Base-by-base conservation (phyloP, 108 stramenopile genomes). In the Skeletonema marinoi region DNA sequence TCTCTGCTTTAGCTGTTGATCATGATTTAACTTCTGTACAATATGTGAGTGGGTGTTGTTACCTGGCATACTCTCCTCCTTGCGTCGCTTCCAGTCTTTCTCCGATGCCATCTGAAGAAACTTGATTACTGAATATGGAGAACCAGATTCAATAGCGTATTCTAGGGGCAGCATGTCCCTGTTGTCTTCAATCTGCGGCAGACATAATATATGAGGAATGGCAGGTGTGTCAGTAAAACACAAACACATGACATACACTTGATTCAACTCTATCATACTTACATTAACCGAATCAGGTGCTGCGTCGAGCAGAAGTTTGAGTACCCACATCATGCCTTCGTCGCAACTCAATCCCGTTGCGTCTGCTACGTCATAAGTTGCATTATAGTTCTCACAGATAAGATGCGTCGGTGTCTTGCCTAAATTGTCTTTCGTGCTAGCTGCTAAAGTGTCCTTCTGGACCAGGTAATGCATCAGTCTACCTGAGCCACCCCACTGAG, bases 401-500 rank as follows among this genome's bases (percentile, higher is more conserved):
- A 65, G 56, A 48, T 78, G 77, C 21, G 65, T 38, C 4, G 77
- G 71, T 14, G 66, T 61, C 33, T 69, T 68, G 6, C 77, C 77
- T 16, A 36, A 16, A 56, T 64, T 56, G 65, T 78, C 77, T 59
- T 78, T 72, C 13, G 65, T 42, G 32, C 42, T 31, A 11, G 63
- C 77, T 42, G 77, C 77, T 38, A 62, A 58, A 13, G 35, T 46
- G 36, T 78, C 71, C 41, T 66, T 71, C 32, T 73, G 50, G 30
- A 78, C 12, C 2, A 78, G 54, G 44, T 38, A 78, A 51, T 71
- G 30, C n/a, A 78, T 78, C 3, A 78, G 60, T 30, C 65, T 62
- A 35, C 54, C 44, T 38, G 73, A 74, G 1, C 39, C 46, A 21
- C 73, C 73, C 73, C 73, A 74, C 25, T 74, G 65, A 19, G 63